Evolutionary conservation across 2,329 filamentous ascomycete species (phyloP), one percentile per base, ranked within the genome.

Genomic region (Ophiosphaerella herpotricha): DNA sequence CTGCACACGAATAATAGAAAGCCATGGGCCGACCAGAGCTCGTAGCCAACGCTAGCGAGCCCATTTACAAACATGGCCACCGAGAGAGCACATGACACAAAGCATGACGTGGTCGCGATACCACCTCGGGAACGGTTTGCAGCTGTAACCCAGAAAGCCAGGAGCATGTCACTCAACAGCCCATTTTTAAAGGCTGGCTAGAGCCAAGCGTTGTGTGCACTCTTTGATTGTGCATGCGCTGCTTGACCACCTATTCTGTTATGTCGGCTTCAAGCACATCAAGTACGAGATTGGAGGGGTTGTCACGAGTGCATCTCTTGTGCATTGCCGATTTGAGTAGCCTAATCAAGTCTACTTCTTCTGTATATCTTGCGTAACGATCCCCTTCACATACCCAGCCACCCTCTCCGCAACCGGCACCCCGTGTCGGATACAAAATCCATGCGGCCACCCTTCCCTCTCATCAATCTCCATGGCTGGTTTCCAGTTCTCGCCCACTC

Each of bases 401-500:
- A 81, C 79, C 59, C 78, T 81, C 51, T 75, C 72, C 2, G 82
- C 81, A 64, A 85, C 80, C 21, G 77, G 63, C 9, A 73, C 62
- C 38, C 73, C 73, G 53, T 79, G 71, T 42, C 76, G 74, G 50
- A 85, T 74, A 63, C 82, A 85, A 69, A 86, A 86, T 0, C 78
- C 82, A 75, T 86, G 84, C 40, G 79, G 79, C 55, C 84, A 74
- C 0, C 78, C 80, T 39, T 80, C 73, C 29, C 75, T 71, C 54
- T 81, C 75, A 61, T 83, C 82, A 54, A 86, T 74, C 47, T 81
- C 68, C 80, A 86, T 84, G 14, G 66, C 71, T 3, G 81, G 79
- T 29, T 70, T 75, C 67, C 78, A 77, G 29, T 66, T 57, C 49
- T 65, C 56, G 7, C 48, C 55, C 36, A 53, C 21, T 5, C 54